These are phyloP conservation scores for Pichia sp. DNA, from an alignment of 1,139 yeast species.

Conservation along the genomic window DNA sequence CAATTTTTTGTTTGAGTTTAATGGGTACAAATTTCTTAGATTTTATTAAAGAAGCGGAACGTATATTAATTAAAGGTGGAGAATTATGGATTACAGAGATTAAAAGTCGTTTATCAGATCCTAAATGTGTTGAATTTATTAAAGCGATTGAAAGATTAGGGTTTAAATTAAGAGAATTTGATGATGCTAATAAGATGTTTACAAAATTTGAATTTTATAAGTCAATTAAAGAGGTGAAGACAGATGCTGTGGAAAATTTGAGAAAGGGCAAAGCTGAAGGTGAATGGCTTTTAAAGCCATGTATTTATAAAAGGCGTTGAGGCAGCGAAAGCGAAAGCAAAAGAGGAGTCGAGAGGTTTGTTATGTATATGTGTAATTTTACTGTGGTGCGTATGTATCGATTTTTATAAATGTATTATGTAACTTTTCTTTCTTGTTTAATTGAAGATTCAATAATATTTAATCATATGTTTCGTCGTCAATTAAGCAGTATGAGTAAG, in stretches of 20 bases:
- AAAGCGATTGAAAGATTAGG: constrained; percentile 72
- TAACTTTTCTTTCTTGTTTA: too few species aligned
- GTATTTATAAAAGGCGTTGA: constrained; percentile 85
- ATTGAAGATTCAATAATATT: too few species aligned
- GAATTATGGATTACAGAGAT: constrained; percentile 97
- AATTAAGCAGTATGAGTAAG: too few species aligned
- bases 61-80: constrained; percentile 84
- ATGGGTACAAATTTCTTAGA: constrained; percentile 98
- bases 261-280: constrained; percentile 67
- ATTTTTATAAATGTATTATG: too few species aligned
- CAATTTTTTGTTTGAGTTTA: constrained; percentile 83
- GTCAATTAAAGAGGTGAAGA: constrained; percentile 65
- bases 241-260: constrained; percentile 41
- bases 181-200: constrained; percentile 86
- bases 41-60: constrained; percentile 81
- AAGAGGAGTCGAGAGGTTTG: too few species aligned
- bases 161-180: constrained; percentile 82
- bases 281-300: constrained; percentile 87
- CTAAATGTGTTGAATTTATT: constrained; percentile 67
- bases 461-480: too few species aligned
- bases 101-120: constrained; percentile 79
- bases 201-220: constrained; percentile 90
- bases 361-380: too few species aligned
- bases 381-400: too few species aligned
- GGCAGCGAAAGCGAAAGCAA: not conserved